Percentiles rank a stretch among this genome's conserved stretches.
Evolutionary conservation across 495 filamentous ascomycete genomes (phyloP).

Genomic region (Penicillium argentinense): DNA sequence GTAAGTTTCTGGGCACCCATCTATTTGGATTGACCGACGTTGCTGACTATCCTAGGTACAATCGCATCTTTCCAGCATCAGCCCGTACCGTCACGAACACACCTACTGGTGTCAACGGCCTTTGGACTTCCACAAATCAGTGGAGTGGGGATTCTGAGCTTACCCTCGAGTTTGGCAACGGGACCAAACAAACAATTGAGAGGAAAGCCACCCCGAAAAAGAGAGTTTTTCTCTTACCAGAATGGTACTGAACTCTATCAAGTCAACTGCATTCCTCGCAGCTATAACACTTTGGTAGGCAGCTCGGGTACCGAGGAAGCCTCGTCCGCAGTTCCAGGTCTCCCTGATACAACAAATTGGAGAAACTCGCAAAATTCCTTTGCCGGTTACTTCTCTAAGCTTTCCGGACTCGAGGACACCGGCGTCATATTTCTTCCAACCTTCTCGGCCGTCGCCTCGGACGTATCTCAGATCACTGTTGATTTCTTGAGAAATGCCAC

Average conservation of each 20-base stretch:
- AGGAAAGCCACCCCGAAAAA: constrained; percentile 22
- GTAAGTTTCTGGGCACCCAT: constrained; percentile 17
- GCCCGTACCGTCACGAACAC: constrained; percentile 25
- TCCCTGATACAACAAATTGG: constrained; percentile 63
- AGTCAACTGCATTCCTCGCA: constrained; percentile 22
- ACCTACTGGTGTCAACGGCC: constrained; percentile 18
- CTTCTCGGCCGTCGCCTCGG: constrained; percentile 27
- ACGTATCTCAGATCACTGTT: constrained; percentile 22
- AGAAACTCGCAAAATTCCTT: constrained; percentile 34
- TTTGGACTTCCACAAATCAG: constrained; percentile 20
- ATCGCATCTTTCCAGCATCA: constrained; percentile 22
- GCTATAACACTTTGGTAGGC: constrained; percentile 1
- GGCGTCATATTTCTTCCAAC: constrained; percentile 41
- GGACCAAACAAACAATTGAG: constrained; percentile 16
- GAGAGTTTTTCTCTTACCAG: constrained; percentile 21
- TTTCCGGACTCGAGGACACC: constrained; percentile 29
- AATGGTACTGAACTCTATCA: constrained; percentile 23
- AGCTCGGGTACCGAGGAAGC: constrained; percentile 54
- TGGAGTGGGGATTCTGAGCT: constrained; percentile 26
- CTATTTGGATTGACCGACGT: neutral
- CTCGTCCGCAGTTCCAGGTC: constrained; percentile 24
- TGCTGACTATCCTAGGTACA: constrained; percentile 24
- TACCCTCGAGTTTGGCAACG: constrained; percentile 20
- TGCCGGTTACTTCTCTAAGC: constrained; percentile 38
- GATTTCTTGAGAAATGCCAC: constrained; percentile 39